phyloP scores from a whole-genome alignment of 129 eudicot genomes.

The Centaurea solstitialis region DNA sequence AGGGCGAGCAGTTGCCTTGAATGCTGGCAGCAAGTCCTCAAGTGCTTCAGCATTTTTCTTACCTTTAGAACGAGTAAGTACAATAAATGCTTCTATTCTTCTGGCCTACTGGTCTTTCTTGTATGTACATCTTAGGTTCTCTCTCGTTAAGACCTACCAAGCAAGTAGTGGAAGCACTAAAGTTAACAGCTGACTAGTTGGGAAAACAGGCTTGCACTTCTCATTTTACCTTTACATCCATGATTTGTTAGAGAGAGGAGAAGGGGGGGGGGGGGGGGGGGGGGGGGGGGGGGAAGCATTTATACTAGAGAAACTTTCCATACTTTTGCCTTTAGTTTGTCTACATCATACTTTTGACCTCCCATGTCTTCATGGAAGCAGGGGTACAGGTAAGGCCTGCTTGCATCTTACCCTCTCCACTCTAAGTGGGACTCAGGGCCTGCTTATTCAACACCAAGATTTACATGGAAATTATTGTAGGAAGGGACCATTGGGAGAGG shows the following conservation, averaged over 20 bases:
- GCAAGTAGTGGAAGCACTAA: not conserved
- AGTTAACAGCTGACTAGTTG: not conserved
- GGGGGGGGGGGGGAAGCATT: too few species aligned
- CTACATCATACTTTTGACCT: too few species aligned
- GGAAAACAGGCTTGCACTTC: too few species aligned
- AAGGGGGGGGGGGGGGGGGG: not conserved
- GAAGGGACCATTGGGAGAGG: too few species aligned
- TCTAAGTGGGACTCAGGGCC: too few species aligned
- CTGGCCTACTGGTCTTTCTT: not conserved
- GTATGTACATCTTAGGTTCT: not conserved
- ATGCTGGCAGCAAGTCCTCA: conserved; percentile 98
- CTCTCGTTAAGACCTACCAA: not conserved
- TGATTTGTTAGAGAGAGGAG: too few species aligned
- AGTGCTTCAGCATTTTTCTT: conserved; percentile 97
- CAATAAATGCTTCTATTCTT: not conserved
- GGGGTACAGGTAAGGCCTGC: too few species aligned
- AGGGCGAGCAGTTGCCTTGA: conserved; percentile 95
- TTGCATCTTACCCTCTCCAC: too few species aligned
- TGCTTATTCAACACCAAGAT: too few species aligned
- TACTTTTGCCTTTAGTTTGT: not conserved
- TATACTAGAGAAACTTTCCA: not conserved
- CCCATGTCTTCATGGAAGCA: too few species aligned
- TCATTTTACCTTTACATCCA: too few species aligned
- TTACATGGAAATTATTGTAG: too few species aligned
- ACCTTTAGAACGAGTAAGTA: conserved; percentile 83